phyloP scores from a whole-genome alignment of 352 stramenopile species.

The Phytophthora chlamydospora region DNA sequence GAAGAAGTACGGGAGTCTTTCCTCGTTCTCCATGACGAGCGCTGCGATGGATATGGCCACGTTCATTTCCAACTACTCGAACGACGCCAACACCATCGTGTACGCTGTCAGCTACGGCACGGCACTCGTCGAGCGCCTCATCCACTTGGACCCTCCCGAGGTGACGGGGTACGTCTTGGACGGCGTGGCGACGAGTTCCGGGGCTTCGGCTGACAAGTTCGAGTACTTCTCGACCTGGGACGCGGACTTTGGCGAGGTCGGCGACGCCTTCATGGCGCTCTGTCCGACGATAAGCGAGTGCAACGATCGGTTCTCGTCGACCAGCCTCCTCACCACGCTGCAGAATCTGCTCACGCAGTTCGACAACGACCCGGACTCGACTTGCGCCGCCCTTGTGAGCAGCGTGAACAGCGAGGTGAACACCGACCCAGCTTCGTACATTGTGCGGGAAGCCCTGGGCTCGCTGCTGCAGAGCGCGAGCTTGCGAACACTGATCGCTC shows the following conservation, averaged over 20 bases:
- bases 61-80: conserved; percentile 40
- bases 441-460: conserved; percentile 33
- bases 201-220: conserved; percentile 25
- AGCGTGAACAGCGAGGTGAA: conserved; percentile 1
- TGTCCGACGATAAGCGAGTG: conserved; percentile 32
- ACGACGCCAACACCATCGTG: conserved; percentile 32
- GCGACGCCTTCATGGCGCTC: conserved; percentile 38
- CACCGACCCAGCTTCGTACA: conserved; percentile 29
- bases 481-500: conserved; percentile 40
- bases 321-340: conserved; percentile 23
- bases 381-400: conserved; percentile 34
- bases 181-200: conserved; percentile 45
- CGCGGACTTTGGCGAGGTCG: conserved; percentile 41
- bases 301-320: conserved; percentile 19
- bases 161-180: conserved; percentile 61
- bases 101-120: conserved; percentile 62
- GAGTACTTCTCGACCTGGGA: conserved; percentile 53
- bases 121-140: conserved; percentile 49
- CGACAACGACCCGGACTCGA: conserved; percentile 29
- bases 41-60: conserved; percentile 44
- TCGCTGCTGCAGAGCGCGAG: conserved; percentile 30
- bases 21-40: conserved; percentile 55
- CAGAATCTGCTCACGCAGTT: conserved; percentile 30
- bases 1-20: conserved; percentile 46
- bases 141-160: conserved; percentile 47